phyloP scores from a whole-genome alignment of 441 rosid species.

The Corymbia calophylla region DNA sequence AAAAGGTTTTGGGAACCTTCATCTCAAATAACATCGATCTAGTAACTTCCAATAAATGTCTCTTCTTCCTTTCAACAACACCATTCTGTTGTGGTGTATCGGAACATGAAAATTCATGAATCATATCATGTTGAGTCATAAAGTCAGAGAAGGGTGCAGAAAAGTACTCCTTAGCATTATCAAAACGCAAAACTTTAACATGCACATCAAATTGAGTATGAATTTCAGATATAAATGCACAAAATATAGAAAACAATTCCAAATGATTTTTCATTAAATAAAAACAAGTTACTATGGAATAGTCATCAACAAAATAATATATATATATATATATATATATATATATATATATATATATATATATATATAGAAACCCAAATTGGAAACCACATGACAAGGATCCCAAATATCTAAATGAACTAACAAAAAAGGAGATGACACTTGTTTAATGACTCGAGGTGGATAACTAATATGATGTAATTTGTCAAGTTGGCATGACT shows the following conservation, averaged over 20 bases:
- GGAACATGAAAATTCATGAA: background rate
- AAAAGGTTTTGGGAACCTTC: background rate
- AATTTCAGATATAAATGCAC: background rate
- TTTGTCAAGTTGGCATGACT: background rate
- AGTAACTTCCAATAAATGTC: background rate
- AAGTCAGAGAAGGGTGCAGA: background rate
- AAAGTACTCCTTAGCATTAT: background rate
- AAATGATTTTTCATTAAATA: background rate
- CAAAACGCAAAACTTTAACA: background rate
- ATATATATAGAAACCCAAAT: background rate
- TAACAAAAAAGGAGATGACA: background rate
- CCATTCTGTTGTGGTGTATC: background rate
- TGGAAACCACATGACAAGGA: background rate
- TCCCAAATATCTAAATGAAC: background rate
- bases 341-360: background rate
- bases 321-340: background rate
- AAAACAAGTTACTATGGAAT: background rate
- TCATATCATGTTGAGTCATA: background rate
- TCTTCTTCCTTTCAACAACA: background rate
- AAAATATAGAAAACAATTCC: background rate
- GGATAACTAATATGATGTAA: background rate
- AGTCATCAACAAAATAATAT: background rate
- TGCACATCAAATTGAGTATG: background rate
- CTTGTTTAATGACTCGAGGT: background rate
- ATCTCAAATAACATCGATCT: background rate